Base-by-base conservation (phyloP, 768 basidiomycete genomes). In the Crassisporium funariophilum region DNA sequence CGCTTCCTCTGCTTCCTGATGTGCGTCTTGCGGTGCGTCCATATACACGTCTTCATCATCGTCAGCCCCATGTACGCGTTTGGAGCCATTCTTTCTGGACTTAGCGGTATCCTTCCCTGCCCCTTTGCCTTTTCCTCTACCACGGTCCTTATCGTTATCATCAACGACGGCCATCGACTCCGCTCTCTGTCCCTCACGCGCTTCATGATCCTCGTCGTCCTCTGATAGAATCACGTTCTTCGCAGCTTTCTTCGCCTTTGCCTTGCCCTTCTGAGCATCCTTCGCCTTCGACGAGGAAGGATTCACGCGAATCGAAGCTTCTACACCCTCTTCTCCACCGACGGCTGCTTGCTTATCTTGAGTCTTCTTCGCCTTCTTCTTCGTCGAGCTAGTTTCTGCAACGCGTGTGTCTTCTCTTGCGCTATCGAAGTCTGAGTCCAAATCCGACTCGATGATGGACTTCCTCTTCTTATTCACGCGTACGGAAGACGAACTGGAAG, bases 291-390 rank as follows among this genome's bases (percentile, higher is more conserved):
- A 35, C 48, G 27, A 7, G 27, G 27, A 13, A 29, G 27, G 27
- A 29, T 54, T 60, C 5, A 21, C 42, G 31, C 38, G 41, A 44
- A 42, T 54, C 53, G 41, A 46, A 12, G 23, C 24, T 34, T 47
- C 47, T 29, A 48, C 45, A 5, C 36, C 35, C 7, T 35, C 29
- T n/a, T 27, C 19, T 1, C 6, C 27, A 34, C 23, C 34, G 11
- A 39, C 22, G 11, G 36, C 56, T 2, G 44, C 54, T 20, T 62
- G 63, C 12, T 71, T 68, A 16, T 69, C 63, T 15, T 72, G 71
- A 22, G 69, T 56, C 41, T 50, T 53, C 38, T 52, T 53, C 35
- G 49, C 52, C 43, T 56, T 61, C 4, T 54, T 27, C n/a, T 35
- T 54, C 46, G 41, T 22, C 6, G 49, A 20, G n/a, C 43, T 45